Evolutionary conservation across 129 eudicot species (phyloP).

Genomic region (Helichrysum umbraculigerum): DNA sequence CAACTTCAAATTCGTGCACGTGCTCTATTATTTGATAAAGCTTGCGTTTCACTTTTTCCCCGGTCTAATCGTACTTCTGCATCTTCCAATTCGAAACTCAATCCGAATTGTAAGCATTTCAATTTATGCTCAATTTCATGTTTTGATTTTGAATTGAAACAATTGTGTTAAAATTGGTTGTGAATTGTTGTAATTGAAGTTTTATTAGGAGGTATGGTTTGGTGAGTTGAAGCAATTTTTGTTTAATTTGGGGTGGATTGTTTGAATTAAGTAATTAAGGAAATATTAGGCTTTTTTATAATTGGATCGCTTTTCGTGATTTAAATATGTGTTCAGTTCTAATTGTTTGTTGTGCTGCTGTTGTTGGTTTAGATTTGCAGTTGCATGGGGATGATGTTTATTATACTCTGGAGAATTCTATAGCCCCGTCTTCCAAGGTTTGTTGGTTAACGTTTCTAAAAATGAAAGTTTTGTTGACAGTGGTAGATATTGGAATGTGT

Average conservation of each 20-base stretch:
- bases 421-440: constrained; percentile 64
- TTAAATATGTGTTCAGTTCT: background rate
- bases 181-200: background rate
- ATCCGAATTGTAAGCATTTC: constrained; percentile 63
- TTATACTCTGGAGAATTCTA: constrained; percentile 74
- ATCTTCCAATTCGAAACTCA: constrained; percentile 61
- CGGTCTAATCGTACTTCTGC: constrained; percentile 32
- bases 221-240: background rate
- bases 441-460: background rate
- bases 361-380: constrained; percentile 70
- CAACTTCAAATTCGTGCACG: constrained; percentile 89
- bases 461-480: background rate
- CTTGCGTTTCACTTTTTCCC: constrained; percentile 56
- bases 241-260: background rate
- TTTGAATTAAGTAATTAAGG: background rate
- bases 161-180: background rate
- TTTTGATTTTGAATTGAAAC: background rate
- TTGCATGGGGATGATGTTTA: constrained; percentile 95
- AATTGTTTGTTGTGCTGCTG: constrained; percentile 6
- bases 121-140: background rate
- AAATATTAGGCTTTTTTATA: too few relatives aligned
- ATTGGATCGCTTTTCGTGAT: background rate
- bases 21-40: constrained; percentile 96
- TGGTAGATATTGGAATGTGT: background rate
- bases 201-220: too few relatives aligned